Evolutionary conservation across 2,329 filamentous ascomycete species (phyloP), one percentile per base, ranked within the genome.

Genomic region (Truncatella angustata): DNA sequence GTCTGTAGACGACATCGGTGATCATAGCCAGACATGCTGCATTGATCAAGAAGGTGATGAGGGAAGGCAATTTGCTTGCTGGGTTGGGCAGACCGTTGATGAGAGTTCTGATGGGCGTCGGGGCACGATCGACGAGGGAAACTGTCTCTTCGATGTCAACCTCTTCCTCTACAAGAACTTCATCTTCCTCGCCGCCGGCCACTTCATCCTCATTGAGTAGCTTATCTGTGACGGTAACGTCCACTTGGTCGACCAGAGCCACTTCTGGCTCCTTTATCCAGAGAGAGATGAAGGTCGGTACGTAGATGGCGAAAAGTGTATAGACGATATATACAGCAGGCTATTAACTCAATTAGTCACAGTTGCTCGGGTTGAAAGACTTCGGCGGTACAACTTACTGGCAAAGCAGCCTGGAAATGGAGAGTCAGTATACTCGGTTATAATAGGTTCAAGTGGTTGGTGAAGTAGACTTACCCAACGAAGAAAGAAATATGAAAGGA

Each of bases 1-100:
- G 87, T 18, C 88, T 83, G 64, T 89, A 91, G 12, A 96, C 77
- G 35, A 92, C 81, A 67, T 99, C 94, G 23, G 86, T 78, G 0
- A 86, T 82, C 69, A 93, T 82, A 7, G 81, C 74, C 5, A 91
- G 78, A 36, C 94, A 73, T 3, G 79, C 70, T 16, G 84, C 64
- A 66, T 97, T 97, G 66, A 94, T 79, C 24, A 85, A 70, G 48
- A 91, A 82, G 0, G 88, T 90, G 23, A 85, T 59, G 43, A 82
- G 70, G 18, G 89, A 93, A 60, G 85, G 78, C 20, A 85, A 61
- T 11, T 81, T 73, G 48, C 85, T 90, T n/a, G 76, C 79, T 5
- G 87, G 81, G 60, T 85, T 91, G 1, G 94, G 93, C 0, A 87
- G 73, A 3, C 94, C 94, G 3, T 83, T 83, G 21, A 95, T 71